Evolutionary conservation across 345 rosid species (phyloP).

Genomic region (Eutrema heterophyllum): DNA sequence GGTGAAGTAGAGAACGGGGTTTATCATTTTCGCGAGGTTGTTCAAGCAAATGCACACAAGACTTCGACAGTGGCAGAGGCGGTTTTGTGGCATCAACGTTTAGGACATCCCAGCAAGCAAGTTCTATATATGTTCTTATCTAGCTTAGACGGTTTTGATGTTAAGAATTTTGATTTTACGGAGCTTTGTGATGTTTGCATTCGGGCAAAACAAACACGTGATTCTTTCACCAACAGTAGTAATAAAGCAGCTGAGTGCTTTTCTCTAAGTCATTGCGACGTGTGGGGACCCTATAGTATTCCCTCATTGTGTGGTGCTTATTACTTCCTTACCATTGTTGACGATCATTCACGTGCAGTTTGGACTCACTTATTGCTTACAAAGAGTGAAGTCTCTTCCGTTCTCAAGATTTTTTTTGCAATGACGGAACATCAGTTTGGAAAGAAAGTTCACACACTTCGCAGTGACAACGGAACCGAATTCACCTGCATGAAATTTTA

Average conservation of each 20-base stretch:
- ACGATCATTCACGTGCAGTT: not conserved
- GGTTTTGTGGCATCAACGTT: not conserved
- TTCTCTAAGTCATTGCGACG: not conserved
- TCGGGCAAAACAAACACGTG: not conserved
- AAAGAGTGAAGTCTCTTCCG: not conserved
- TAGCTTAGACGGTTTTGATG: not conserved
- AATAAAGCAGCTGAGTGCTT: not conserved
- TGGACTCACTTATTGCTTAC: not conserved
- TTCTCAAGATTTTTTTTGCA: not conserved
- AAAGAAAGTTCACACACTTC: not conserved
- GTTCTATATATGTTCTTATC: not conserved
- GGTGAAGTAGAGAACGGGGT: not conserved
- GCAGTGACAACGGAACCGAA: no score
- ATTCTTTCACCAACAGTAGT: not conserved
- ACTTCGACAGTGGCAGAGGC: not conserved
- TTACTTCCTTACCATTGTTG: not conserved
- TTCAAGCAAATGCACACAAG: not conserved
- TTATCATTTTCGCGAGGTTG: not conserved
- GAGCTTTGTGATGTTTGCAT: not conserved
- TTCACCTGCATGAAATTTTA: no score
- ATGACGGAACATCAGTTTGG: not conserved
- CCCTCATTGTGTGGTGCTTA: not conserved
- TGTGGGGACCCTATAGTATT: not conserved
- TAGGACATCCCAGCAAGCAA: not conserved
- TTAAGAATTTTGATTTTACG: not conserved